A percentile compares a stretch with the other conserved stretches of the same genome.
Conservation (phyloP, 2,329 filamentous ascomycete species). For the Sclerotinia nivalis region DNA sequence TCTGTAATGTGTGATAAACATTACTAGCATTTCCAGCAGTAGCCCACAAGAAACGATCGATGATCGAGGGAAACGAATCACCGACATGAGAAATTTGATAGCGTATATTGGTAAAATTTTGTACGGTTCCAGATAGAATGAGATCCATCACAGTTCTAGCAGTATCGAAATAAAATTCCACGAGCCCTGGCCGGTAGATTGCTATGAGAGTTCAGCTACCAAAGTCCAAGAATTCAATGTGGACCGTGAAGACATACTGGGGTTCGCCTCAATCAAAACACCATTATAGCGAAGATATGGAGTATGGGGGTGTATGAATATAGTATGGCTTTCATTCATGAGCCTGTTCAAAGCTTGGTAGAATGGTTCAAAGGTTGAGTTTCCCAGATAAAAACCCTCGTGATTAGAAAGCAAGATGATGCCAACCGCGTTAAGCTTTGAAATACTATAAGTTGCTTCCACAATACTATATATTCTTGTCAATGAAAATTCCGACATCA, state of each 20-base stretch:
- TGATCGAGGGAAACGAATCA: constrained; percentile 9
- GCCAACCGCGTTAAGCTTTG: background rate
- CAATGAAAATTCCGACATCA: background rate
- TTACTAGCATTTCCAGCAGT: background rate
- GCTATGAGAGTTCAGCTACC: background rate
- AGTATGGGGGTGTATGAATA: constrained; percentile 10
- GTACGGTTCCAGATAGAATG: background rate
- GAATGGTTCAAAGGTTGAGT: constrained; percentile 1
- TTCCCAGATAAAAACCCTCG: constrained; percentile 6
- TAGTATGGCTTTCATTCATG: background rate
- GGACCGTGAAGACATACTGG: background rate
- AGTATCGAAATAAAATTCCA: constrained; percentile 14
- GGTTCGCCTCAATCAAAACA: constrained; percentile 10
- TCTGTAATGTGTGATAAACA: background rate
- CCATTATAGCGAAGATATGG: constrained; percentile 7
- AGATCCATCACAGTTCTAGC: constrained; percentile 13
- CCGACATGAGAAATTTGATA: constrained; percentile 7
- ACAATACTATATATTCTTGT: background rate
- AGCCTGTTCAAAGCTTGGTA: background rate
- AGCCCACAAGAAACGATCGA: background rate
- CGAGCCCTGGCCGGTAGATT: background rate
- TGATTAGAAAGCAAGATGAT: constrained; percentile 9
- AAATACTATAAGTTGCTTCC: background rate
- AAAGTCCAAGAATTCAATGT: background rate
- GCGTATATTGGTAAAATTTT: background rate